phyloP scores from a whole-genome alignment of 2,329 filamentous ascomycete genomes.

The Phaeosphaeria sp. region DNA sequence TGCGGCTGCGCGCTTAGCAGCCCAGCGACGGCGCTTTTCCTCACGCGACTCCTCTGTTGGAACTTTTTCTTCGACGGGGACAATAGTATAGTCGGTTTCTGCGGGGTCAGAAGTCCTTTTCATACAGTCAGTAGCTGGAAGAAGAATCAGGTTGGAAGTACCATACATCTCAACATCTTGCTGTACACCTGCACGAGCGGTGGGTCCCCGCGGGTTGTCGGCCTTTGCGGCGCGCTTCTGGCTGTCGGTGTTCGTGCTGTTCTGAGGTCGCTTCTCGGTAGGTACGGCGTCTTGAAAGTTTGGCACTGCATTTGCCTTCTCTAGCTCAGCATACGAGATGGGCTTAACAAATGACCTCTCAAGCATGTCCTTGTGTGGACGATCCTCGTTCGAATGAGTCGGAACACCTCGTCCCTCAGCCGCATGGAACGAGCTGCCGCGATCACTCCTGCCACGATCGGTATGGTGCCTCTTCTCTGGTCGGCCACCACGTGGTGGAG shows the following conservation, averaged over 20 bases:
- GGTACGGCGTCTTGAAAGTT: conserved; percentile 23
- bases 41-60: conserved; percentile 41
- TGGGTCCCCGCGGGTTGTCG: conserved; percentile 1
- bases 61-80: conserved; percentile 30
- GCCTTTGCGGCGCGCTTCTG: conserved; percentile 11
- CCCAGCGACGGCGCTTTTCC: conserved; percentile 43
- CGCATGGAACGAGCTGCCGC: conserved; percentile 68
- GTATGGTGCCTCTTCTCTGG: conserved; percentile 64
- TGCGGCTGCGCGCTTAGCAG: conserved; percentile 44
- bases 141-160: neutral
- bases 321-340: conserved; percentile 43
- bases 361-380: conserved; percentile 11
- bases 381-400: conserved; percentile 10
- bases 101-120: conserved; percentile 23
- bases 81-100: conserved; percentile 24
- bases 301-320: conserved; percentile 51
- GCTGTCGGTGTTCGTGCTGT: neutral
- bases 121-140: neutral
- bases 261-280: conserved; percentile 9
- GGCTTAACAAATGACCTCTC: conserved; percentile 27
- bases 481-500: conserved; percentile 31
- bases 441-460: conserved; percentile 55
- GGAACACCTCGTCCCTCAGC: conserved; percentile 53
- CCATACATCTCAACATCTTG: conserved; percentile 29
- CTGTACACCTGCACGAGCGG: conserved; percentile 7